These are phyloP conservation scores for Farysia itapuensis DNA, from an alignment of 1,284 basidiomycete species.

Conservation along the genomic window DNA sequence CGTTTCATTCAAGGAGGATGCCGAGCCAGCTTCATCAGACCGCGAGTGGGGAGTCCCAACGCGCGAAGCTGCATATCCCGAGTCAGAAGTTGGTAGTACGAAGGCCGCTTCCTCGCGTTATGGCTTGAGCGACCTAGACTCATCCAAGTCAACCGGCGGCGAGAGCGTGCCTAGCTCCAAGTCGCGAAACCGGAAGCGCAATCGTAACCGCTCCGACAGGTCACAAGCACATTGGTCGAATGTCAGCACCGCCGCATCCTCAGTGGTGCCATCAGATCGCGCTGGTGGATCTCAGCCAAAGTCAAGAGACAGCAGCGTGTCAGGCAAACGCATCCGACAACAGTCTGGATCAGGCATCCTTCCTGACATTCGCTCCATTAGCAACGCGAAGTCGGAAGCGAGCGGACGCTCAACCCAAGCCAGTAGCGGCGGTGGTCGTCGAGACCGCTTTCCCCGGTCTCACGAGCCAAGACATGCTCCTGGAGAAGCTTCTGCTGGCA, in stretches of 20 bases:
- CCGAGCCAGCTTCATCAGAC: slow-evolving; percentile 4
- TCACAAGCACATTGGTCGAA: too few relatives aligned
- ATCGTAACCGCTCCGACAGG: too few relatives aligned
- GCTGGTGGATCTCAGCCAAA: too few relatives aligned
- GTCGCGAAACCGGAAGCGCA: too few relatives aligned
- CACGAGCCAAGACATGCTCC: slow-evolving; percentile 20
- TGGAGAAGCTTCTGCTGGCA: slow-evolving; percentile 12
- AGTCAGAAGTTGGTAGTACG: slow-evolving; percentile 23
- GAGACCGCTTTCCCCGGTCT: slow-evolving; percentile 21
- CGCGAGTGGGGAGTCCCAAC: slow-evolving; percentile 13
- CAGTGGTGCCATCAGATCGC: too few relatives aligned
- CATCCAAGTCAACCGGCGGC: slow-evolving; percentile 9
- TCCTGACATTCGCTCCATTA: slow-evolving; percentile 15
- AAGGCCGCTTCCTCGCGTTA: slow-evolving; percentile 21
- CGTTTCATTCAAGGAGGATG: slow-evolving; percentile 32
- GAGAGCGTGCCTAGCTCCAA: slow-evolving; percentile 14
- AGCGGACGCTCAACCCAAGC: slow-evolving; percentile 4
- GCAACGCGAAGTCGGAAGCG: slow-evolving; percentile 12
- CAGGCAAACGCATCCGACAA: slow-evolving; percentile 14
- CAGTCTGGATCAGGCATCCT: slow-evolving; percentile 13
- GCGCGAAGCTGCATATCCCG: too few relatives aligned
- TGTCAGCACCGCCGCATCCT: too few relatives aligned
- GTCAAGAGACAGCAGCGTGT: slow-evolving; percentile 6
- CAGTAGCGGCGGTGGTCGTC: background rate
- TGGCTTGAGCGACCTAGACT: slow-evolving; percentile 15